Evolutionary conservation across 352 stramenopile species (phyloP).

Genomic region (Hyaloperonospora arabidopsidis): DNA sequence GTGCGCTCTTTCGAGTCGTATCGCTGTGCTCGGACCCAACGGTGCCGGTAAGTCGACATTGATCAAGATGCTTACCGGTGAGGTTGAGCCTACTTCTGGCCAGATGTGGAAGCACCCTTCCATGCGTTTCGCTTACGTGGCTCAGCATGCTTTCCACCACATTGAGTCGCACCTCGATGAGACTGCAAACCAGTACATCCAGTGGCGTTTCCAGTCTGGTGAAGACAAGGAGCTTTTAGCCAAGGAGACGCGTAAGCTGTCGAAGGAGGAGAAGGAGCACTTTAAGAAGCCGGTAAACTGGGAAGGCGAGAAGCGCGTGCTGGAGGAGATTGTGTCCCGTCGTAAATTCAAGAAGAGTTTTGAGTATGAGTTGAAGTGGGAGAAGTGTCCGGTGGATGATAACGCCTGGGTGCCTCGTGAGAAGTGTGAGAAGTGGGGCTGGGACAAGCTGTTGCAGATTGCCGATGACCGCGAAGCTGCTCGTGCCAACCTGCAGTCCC

Average conservation of each 20-base stretch:
- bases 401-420: conserved; percentile 92
- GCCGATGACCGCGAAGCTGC: conserved; percentile 92
- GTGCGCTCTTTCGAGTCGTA: conserved; percentile 72
- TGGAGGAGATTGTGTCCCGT: conserved; percentile 88
- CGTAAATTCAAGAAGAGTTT: conserved; percentile 92
- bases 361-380: conserved; percentile 97
- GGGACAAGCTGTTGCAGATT: conserved; percentile 95
- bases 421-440: conserved; percentile 95
- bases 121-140: conserved; percentile 93
- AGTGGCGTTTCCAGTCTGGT: conserved; percentile 93
- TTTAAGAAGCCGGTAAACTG: conserved; percentile 93
- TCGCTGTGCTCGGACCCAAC: conserved; percentile 83
- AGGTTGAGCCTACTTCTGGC: conserved; percentile 65
- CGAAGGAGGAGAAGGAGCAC: conserved; percentile 88
- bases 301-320: conserved; percentile 84
- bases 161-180: conserved; percentile 95
- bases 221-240: conserved; percentile 89
- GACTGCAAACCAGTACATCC: conserved; percentile 94
- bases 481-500: conserved; percentile 88
- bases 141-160: conserved; percentile 96
- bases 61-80: conserved; percentile 90
- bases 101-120: conserved; percentile 80
- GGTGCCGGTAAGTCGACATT: conserved; percentile 94
- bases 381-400: conserved; percentile 89
- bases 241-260: conserved; percentile 88